Evolutionary conservation across 1,284 basidiomycete genomes (phyloP), one percentile per base, ranked within the genome.

Genomic region (Sporisorium exsertum): DNA sequence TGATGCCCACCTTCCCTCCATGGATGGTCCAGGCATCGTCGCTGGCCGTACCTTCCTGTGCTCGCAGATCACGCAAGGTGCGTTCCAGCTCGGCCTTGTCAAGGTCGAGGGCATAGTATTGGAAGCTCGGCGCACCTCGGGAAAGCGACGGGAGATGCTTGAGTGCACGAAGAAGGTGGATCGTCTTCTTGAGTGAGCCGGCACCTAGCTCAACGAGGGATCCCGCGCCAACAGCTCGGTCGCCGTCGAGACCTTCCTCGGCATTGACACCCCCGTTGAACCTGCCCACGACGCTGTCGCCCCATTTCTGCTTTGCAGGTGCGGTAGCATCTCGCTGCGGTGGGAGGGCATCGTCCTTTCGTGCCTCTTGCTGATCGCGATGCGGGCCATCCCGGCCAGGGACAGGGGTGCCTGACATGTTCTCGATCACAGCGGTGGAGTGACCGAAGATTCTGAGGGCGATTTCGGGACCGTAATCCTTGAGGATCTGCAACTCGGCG

Each of bases 41-140:
- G 89, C 92, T 92, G 35, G 67, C 43, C 10, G 59, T 57, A 12
- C 62, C 71, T 58, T 79, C 72, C 37, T 76, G 74, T 18, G 56
- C n/a, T 33, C 33, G 68, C 73, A 98, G 91, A 80, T 91, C 89
- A 40, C 87, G 87, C 51, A 98, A 88, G 5, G 94, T 93, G 26
- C 94, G 91, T 72, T 92, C 89, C 35, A 98, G 90, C 84, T 97
- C 94, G 58, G 89, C 89, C 77, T 92, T 89, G 86, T 96, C 94
- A 29, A 98, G 91, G 83, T 98, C 96, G 58, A 99, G 91, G 15
- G 95, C 94, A 87, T 93, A 95, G 87, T 97, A 98, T 1, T 91
- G 92, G 81, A 93, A 90, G 12, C 90, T 89, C 1, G 90, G 87
- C 18, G 66, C 85, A 69, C 84, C 57, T 8, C 81, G 82, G 29